Conservation (phyloP, 1,284 basidiomycete species). For the Mixia osmundae region DNA sequence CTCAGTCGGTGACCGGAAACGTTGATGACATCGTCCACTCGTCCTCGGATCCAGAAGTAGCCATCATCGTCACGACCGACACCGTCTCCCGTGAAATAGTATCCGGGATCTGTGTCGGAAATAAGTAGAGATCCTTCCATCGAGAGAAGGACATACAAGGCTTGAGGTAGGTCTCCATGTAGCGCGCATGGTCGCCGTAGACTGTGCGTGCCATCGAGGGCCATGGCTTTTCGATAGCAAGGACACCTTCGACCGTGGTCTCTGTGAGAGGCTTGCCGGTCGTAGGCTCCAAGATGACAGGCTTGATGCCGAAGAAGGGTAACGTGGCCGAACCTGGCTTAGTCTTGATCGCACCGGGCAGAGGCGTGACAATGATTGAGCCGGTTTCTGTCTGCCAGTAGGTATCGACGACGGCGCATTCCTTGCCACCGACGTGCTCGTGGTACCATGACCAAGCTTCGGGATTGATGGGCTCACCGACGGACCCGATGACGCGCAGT, state of each 20-base stretch:
- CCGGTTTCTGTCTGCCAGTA: constrained; percentile 87
- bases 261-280: constrained; percentile 36
- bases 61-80: constrained; percentile 84
- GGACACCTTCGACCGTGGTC: constrained; percentile 71
- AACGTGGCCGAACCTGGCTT: constrained; percentile 93
- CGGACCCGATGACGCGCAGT: constrained; percentile 68
- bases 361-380: constrained; percentile 78
- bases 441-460: constrained; percentile 99
- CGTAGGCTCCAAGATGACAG: constrained; percentile 63
- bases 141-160: constrained; percentile 24
- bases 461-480: constrained; percentile 97
- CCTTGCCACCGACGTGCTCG: constrained; percentile 63
- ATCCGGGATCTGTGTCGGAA: constrained; percentile 32
- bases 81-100: constrained; percentile 92
- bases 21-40: constrained; percentile 59
- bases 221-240: constrained; percentile 72
- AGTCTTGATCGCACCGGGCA: constrained; percentile 83
- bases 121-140: constrained; percentile 8
- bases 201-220: constrained; percentile 90
- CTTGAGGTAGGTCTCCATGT: constrained; percentile 84
- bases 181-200: constrained; percentile 72
- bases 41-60: constrained; percentile 92
- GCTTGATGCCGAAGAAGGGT: constrained; percentile 88
- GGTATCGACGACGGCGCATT: constrained; percentile 78
- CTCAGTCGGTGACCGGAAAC: constrained; percentile 64